Conservation (phyloP, 495 filamentous ascomycete genomes). For the Evansstolkia leycettana region DNA sequence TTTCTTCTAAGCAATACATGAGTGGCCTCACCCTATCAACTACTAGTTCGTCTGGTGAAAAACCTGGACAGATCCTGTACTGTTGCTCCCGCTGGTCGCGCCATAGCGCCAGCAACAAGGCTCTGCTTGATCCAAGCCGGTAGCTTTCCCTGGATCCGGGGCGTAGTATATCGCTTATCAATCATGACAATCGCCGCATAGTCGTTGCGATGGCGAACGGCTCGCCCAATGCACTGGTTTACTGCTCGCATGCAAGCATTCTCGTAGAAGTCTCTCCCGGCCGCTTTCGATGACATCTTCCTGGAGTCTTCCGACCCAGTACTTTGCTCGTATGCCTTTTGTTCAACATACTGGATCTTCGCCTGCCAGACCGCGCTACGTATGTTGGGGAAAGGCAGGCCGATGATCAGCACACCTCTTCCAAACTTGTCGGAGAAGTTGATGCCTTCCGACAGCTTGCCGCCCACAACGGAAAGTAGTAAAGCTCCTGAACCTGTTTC, state of each 20-base stretch:
- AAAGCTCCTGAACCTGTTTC: constrained; percentile 57
- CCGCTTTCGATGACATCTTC: constrained; percentile 41
- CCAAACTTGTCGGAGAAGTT: constrained; percentile 93
- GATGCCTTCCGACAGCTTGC: constrained; percentile 91
- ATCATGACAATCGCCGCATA: constrained; percentile 84
- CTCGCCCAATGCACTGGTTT: constrained; percentile 90
- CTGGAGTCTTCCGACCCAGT: constrained; percentile 21
- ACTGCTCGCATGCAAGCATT: constrained; percentile 95
- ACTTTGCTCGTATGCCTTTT: constrained; percentile 40
- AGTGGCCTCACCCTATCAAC: too few species aligned
- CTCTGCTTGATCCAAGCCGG: constrained; percentile 73
- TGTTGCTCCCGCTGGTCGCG: constrained; percentile 15
- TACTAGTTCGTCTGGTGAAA: constrained; percentile 13
- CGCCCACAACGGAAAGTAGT: constrained; percentile 87
- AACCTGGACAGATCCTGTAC: constrained; percentile 24
- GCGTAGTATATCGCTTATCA: constrained; percentile 60
- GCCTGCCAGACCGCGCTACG: constrained; percentile 86
- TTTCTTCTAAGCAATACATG: too few species aligned
- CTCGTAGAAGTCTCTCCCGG: constrained; percentile 76
- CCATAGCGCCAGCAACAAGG: constrained; percentile 11
- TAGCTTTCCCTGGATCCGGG: constrained; percentile 63
- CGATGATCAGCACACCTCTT: constrained; percentile 77
- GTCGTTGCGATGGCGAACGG: constrained; percentile 77
- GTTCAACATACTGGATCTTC: constrained; percentile 75
- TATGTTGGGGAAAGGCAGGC: constrained; percentile 87